Evolutionary conservation across 2,329 filamentous ascomycete genomes (phyloP).

Genomic region (Madurella mycetomatis): DNA sequence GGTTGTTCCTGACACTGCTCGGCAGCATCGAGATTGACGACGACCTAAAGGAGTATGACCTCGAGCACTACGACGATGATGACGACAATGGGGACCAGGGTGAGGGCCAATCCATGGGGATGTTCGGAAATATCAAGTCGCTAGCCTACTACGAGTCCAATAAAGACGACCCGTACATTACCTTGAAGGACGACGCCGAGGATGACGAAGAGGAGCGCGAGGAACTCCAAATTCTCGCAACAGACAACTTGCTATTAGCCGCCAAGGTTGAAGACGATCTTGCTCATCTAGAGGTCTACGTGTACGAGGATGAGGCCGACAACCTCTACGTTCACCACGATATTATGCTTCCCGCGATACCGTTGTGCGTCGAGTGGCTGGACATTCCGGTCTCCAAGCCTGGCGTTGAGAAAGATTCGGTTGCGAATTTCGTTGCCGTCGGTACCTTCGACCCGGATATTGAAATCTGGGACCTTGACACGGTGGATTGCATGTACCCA

Average conservation of each 20-base stretch:
- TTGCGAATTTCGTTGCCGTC: slow-evolving; percentile 88
- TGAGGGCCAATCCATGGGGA: slow-evolving; percentile 68
- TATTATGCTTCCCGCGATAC: slow-evolving; percentile 97
- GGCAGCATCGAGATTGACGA: slow-evolving; percentile 61
- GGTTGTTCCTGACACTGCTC: neutral
- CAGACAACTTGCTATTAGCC: slow-evolving; percentile 87
- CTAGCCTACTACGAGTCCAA: slow-evolving; percentile 92
- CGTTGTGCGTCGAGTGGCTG: slow-evolving; percentile 92
- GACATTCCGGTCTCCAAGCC: slow-evolving; percentile 81
- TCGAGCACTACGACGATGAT: slow-evolving; percentile 93
- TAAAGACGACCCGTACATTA: slow-evolving; percentile 95
- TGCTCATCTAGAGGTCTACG: slow-evolving; percentile 92
- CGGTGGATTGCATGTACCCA: slow-evolving; percentile 96
- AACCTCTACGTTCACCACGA: slow-evolving; percentile 99
- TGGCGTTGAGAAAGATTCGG: slow-evolving; percentile 55
- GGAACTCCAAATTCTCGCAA: slow-evolving; percentile 86
- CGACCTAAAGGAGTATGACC: slow-evolving; percentile 91
- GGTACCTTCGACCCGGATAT: slow-evolving; percentile 98
- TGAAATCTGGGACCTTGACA: slow-evolving; percentile 95
- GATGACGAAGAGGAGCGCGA: slow-evolving; percentile 79
- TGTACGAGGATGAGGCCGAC: slow-evolving; percentile 91
- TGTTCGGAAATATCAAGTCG: slow-evolving; percentile 94
- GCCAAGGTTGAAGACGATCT: slow-evolving; percentile 96
- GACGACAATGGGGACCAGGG: slow-evolving; percentile 64
- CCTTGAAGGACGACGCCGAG: slow-evolving; percentile 63